These are phyloP conservation scores for Dianthus caryophyllus DNA, from an alignment of 148 eudicot species.

Conservation along the genomic window DNA sequence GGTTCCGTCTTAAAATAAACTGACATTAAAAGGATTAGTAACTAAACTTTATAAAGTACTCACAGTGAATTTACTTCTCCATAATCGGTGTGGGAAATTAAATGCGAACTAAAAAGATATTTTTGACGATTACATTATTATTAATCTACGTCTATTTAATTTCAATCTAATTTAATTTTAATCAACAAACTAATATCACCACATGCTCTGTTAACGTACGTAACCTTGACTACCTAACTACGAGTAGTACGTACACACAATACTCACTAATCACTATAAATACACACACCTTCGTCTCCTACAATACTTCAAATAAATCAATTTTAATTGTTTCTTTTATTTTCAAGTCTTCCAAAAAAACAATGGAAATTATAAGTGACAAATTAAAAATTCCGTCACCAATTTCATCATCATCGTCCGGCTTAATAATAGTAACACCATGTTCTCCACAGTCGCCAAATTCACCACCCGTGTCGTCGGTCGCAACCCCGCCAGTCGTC, in stretches of 20 bases:
- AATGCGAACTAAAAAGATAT: too few relatives aligned
- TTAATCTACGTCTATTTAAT: too few relatives aligned
- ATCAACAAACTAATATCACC: slow-evolving; percentile 13
- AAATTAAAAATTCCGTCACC: slow-evolving; percentile 5
- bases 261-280: not conserved
- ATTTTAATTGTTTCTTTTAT: too few relatives aligned
- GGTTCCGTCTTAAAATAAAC: too few relatives aligned
- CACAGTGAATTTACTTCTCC: too few relatives aligned
- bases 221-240: slow-evolving; percentile 7
- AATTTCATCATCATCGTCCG: slow-evolving; percentile 12
- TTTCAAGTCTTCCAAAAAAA: slow-evolving; percentile 4
- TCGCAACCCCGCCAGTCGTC: slow-evolving; percentile 23
- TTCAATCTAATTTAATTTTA: too few relatives aligned
- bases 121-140: too few relatives aligned
- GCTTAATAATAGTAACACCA: slow-evolving; percentile 13
- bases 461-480: slow-evolving; percentile 1
- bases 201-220: slow-evolving; percentile 9
- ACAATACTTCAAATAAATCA: not conserved
- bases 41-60: too few relatives aligned
- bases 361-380: slow-evolving; percentile 18
- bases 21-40: too few relatives aligned
- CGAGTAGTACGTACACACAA: too few relatives aligned
- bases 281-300: not conserved
- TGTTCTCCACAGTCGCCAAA: slow-evolving; percentile 17
- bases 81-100: too few relatives aligned